Evolutionary conservation across 257 asterid species (phyloP), one percentile per base, ranked within the genome.

Genomic region (Coffea eugenioides): DNA sequence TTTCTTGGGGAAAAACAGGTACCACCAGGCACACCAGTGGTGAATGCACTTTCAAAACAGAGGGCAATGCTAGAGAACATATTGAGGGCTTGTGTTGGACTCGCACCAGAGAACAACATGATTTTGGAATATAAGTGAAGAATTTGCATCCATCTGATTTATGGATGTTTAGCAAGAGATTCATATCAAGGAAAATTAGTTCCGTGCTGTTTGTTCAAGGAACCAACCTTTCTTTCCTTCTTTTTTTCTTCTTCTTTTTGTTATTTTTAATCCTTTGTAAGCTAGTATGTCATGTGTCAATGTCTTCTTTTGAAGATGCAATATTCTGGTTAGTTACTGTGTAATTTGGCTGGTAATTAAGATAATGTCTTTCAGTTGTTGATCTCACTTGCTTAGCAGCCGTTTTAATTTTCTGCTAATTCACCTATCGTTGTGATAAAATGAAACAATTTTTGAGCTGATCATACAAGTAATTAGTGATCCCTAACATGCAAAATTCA

Each of bases 61-160:
- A 82, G 99, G 79, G 92, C 98, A 21, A 96, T 96, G 99, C 94
- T 96, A 25, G 99, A 96, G 91, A 96, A 96, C 84, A 96, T 96
- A 76, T 4, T 96, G 83, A 91, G 99, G 93, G 99, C 99, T 77
- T 96, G 98, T 79, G 92, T 94, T 80, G 99, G 99, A 51, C 87
- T 96, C 89, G 97, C 99, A 64, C 98, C 99, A 8, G 99, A 96
- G 75, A 96, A 96, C 92, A 96, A 96, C 91, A 96, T 96, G 99
- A 96, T 94, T 49, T 83, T 96, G 92, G 99, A 96, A 72, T 96
- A 94, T 91, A 96, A 96, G 82, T 96, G 93, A 92, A 62, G 57
- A 46, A 46, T 8, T 8, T 39, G 52, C 34, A 27, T 14, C 41
- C 39, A 20, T n/a, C 14, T 65, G 43, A 66, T 56, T 46, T 59